Conservation (phyloP, 768 basidiomycete genomes). For the Mycena amicta region DNA sequence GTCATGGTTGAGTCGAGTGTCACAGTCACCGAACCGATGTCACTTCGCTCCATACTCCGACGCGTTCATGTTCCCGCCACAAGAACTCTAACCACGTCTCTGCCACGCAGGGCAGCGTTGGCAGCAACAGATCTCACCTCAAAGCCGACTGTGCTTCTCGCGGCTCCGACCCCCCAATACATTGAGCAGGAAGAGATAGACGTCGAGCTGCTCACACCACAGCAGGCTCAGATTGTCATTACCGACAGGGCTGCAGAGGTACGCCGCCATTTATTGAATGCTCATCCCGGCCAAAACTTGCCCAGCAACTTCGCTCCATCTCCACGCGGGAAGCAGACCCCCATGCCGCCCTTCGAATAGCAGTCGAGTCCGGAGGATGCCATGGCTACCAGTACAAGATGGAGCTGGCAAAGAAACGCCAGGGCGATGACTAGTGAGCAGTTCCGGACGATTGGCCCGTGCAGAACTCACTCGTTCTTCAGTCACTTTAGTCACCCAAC, state of each 20-base stretch:
- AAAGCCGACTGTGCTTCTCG: slow-evolving; percentile 50
- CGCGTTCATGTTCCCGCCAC: slow-evolving; percentile 2
- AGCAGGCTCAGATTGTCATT: slow-evolving; percentile 57
- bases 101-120: slow-evolving; percentile 35
- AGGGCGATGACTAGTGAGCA: slow-evolving; percentile 86
- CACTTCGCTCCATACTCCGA: slow-evolving; percentile 12
- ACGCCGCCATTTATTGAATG: slow-evolving; percentile 18
- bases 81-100: slow-evolving; percentile 25
- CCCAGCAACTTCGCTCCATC: slow-evolving; percentile 79
- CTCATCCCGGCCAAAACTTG: slow-evolving; percentile 3
- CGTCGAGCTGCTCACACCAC: slow-evolving; percentile 55
- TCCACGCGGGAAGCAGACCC: slow-evolving; percentile 64
- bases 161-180: slow-evolving; percentile 53
- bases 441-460: too few species aligned
- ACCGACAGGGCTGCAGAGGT: slow-evolving; percentile 82
- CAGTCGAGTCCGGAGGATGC: slow-evolving; percentile 93
- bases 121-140: slow-evolving; percentile 47
- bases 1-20: slow-evolving; percentile 19
- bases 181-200: slow-evolving; percentile 66
- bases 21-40: neutral
- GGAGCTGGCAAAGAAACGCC: slow-evolving; percentile 64
- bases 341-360: slow-evolving; percentile 71
- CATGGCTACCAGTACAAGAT: slow-evolving; percentile 98
- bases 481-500: slow-evolving; percentile 76
- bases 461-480: slow-evolving; percentile 12